Conservation (phyloP, 225 moss, liverwort and hornwort species). For the Pseudisothecium myosuroides region DNA sequence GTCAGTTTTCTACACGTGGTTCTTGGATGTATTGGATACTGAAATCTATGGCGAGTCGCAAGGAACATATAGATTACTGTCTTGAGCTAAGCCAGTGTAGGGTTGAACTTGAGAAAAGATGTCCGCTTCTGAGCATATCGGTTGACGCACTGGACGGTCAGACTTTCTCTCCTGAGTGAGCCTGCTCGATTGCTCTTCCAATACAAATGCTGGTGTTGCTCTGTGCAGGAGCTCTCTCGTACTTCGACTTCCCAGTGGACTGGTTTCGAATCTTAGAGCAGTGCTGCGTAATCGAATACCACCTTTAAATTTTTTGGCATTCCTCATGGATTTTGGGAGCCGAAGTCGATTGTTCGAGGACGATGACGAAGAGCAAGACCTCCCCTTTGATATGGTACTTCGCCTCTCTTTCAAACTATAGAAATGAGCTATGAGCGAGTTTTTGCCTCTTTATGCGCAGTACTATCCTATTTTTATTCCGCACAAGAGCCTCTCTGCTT, state of each 20-base stretch:
- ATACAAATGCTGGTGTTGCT: background rate
- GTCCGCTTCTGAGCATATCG: background rate
- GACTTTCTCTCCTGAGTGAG: background rate
- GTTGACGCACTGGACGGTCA: background rate
- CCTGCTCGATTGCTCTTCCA: background rate
- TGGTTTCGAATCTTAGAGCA: background rate
- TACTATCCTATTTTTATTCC: background rate
- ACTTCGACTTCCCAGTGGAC: background rate
- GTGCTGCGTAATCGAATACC: background rate
- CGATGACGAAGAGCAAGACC: constrained; percentile 47
- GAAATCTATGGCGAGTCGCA: background rate
- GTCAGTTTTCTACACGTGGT: background rate
- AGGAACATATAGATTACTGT: background rate
- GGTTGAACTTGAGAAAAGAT: background rate
- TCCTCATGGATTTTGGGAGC: constrained; percentile 35
- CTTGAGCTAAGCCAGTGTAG: background rate
- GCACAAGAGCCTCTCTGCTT: background rate
- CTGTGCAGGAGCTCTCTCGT: background rate
- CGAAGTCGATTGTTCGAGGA: constrained; percentile 47
- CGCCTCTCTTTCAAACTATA: background rate
- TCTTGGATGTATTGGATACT: background rate
- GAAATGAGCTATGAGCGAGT: background rate
- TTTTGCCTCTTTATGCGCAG: background rate
- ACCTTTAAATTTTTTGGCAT: background rate
- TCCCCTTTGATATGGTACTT: constrained; percentile 16